Base-by-base conservation (phyloP, 75 land plant species). In the Picea sitchensis region DNA sequence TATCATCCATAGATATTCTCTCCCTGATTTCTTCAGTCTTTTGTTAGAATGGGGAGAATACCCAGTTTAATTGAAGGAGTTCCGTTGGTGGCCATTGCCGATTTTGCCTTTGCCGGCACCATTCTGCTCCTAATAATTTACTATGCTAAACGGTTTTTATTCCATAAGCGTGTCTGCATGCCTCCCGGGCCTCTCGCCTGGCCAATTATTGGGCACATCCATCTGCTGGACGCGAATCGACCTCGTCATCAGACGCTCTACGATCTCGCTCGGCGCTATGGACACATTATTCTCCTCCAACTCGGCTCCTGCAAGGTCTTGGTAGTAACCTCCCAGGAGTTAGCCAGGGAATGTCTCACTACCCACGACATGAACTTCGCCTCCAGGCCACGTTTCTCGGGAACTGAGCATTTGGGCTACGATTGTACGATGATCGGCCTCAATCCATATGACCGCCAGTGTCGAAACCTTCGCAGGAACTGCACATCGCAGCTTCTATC, bases 311-410 rank as follows among this genome's bases (percentile, higher is more conserved):
- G 73, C 14, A 51, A 15, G 3, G 78, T 81, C 12, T 79, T 85
- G 21, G 85, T 86, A 11, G 83, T 83, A n/a, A 80, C 81, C 58
- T 73, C 78, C 32, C 56, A 75, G 58, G 82, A 79, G 14, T 57
- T 82, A 34, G 83, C 81, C 14, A 75, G 79, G 54, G 81, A 89
- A 71, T 81, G 82, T 34, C 82, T 89, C 61, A 80, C 79, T 13
- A 34, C 23, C 8, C 82, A 84, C 58, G 88, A 89, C 65, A 56
- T 15, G 34, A 82, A 78, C n/a, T 82, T 84, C 11, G 80, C 83
- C 59, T 58, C 54, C 47, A 81, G 83, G n/a, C 83, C 83, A 8
- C 34, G 7, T 4, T 5, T 57, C 3, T 41, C 14, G 0, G 44
- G 77, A 57, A 15, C 31, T 59, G 3, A 78, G 21, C 65, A 71